Conservation (phyloP, 139 green algal genomes). For the Desmodesmus armatus region DNA sequence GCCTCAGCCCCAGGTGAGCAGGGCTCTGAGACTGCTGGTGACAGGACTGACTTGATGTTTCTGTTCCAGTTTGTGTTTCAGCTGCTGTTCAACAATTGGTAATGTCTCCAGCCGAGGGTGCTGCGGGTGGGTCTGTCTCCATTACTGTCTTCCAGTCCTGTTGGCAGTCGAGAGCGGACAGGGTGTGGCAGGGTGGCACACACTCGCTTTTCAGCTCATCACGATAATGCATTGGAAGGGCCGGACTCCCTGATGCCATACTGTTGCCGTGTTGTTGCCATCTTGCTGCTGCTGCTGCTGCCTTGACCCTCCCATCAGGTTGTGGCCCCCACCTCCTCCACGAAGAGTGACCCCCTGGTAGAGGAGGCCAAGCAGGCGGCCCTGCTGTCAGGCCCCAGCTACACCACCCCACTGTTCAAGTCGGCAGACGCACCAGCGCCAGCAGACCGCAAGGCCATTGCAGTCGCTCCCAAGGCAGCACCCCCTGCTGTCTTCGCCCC, state of each 20-base stretch:
- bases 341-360: slow-evolving; percentile 12
- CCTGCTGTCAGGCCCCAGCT: not conserved
- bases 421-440: not conserved
- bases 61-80: not conserved
- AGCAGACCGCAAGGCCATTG: not conserved
- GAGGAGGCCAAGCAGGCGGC: slow-evolving; percentile 24
- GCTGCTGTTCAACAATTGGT: not conserved
- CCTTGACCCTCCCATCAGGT: too few relatives aligned
- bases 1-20: slow-evolving; percentile 2
- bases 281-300: too few relatives aligned
- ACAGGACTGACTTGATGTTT: not conserved
- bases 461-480: not conserved
- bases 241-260: too few relatives aligned
- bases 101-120: not conserved
- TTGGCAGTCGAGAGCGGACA: too few relatives aligned
- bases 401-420: slow-evolving; percentile 30
- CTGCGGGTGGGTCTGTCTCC: too few relatives aligned
- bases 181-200: too few relatives aligned
- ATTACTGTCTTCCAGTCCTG: too few relatives aligned
- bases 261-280: too few relatives aligned
- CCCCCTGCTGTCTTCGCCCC: not conserved
- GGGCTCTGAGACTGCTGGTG: not conserved
- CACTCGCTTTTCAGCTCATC: too few relatives aligned
- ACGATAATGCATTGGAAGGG: too few relatives aligned
- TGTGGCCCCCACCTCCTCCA: not conserved